These are phyloP conservation scores for Hibiscus mutabilis DNA, from an alignment of 345 rosid genomes.

Conservation along the genomic window DNA sequence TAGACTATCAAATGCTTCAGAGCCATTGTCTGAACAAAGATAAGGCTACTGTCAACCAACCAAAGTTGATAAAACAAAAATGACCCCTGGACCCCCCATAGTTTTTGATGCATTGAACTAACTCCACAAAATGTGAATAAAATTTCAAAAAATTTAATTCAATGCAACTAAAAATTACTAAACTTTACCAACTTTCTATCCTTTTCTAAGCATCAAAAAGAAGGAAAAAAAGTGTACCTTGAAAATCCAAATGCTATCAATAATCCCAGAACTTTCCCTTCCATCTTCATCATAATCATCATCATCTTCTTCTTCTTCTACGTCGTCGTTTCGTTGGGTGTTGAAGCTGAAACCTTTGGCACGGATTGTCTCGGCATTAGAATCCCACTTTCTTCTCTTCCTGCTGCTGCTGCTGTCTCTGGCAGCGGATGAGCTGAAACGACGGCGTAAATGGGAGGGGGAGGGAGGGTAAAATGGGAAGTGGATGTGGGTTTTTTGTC, in stretches of 20 bases:
- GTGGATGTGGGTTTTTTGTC: not conserved
- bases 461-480: not conserved
- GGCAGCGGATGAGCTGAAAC: not conserved
- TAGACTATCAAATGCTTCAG: not conserved
- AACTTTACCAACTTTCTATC: not conserved
- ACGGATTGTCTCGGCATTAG: conserved; percentile 22
- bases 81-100: not conserved
- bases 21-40: not conserved
- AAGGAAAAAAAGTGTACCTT: conserved; percentile 23
- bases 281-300: not conserved
- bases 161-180: not conserved
- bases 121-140: not conserved
- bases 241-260: conserved; percentile 40
- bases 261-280: conserved; percentile 8
- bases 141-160: not conserved
- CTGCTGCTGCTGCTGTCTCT: not conserved
- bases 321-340: conserved; percentile 1
- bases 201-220: not conserved
- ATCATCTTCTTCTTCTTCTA: not conserved
- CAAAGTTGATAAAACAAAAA: not conserved
- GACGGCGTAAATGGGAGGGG: not conserved
- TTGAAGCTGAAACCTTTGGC: conserved; percentile 19
- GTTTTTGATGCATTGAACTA: not conserved
- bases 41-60: not conserved
- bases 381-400: conserved; percentile 19